phyloP scores from a whole-genome alignment of 371 early-diverging fungal genomes.

The Parasitella parasitica region DNA sequence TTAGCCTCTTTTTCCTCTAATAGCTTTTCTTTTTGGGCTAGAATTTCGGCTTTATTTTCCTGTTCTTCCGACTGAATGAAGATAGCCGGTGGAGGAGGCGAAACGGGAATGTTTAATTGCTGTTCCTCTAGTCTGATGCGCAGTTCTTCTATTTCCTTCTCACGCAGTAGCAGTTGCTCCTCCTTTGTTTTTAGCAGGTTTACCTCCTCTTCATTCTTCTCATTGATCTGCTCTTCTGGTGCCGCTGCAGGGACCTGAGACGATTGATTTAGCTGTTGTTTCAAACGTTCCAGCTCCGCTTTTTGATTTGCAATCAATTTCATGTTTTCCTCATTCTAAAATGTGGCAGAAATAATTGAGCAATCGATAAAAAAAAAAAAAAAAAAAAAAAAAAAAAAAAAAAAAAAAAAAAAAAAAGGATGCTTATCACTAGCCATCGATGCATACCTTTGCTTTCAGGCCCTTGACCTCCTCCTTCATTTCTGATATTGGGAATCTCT shows the following conservation, averaged over 20 bases:
- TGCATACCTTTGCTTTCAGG: constrained; percentile 28
- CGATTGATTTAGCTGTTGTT: constrained; percentile 25
- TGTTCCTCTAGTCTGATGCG: constrained; percentile 20
- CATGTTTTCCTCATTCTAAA: constrained; percentile 43
- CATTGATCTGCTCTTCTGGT: not conserved
- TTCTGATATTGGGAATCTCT: constrained; percentile 20
- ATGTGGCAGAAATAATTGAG: not conserved
- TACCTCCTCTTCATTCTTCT: constrained; percentile 6
- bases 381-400: too few species aligned
- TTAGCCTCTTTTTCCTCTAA: constrained; percentile 28
- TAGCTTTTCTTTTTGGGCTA: constrained; percentile 30
- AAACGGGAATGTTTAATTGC: not conserved
- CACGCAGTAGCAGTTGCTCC: constrained; percentile 26
- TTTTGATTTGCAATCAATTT: constrained; percentile 46
- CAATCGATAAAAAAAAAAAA: not conserved
- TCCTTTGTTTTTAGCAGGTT: constrained; percentile 16
- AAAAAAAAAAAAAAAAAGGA: too few species aligned
- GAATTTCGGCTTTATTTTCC: constrained; percentile 10
- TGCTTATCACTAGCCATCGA: too few species aligned
- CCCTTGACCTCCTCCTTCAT: constrained; percentile 34
- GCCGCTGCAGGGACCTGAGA: not conserved
- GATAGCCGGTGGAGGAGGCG: constrained; percentile 16
- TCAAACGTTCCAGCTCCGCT: constrained; percentile 32
- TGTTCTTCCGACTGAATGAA: constrained; percentile 18
- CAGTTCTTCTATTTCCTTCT: constrained; percentile 32